These are phyloP conservation scores for Globisporangium barbulae DNA, from an alignment of 352 stramenopile species.

Conservation along the genomic window DNA sequence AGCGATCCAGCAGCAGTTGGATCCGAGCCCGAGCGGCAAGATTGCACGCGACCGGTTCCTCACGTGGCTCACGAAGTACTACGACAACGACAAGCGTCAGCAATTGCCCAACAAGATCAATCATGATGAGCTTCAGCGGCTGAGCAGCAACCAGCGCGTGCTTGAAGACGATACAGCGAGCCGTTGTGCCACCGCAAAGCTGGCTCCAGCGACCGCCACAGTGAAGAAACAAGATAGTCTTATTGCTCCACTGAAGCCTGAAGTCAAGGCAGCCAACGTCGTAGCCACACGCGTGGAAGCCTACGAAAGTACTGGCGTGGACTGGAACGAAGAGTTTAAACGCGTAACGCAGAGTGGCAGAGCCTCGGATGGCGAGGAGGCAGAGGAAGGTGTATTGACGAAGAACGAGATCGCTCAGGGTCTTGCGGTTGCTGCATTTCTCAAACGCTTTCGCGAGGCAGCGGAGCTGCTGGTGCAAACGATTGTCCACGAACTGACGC, in stretches of 20 bases:
- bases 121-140: background rate
- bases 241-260: background rate
- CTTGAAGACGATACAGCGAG: background rate
- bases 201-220: background rate
- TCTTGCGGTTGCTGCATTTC: constrained; percentile 24
- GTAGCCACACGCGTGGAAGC: background rate
- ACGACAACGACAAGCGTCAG: constrained; percentile 15
- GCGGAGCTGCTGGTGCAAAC: constrained; percentile 27
- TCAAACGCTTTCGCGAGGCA: constrained; percentile 36
- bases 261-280: background rate
- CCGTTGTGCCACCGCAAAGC: background rate
- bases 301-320: background rate
- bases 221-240: background rate
- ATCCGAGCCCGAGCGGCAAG: constrained; percentile 34
- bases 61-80: constrained; percentile 38
- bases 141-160: constrained; percentile 4
- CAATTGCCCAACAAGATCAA: constrained; percentile 24
- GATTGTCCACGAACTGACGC: constrained; percentile 35
- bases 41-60: constrained; percentile 42
- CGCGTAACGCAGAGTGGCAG: background rate
- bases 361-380: background rate
- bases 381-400: background rate
- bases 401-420: constrained; percentile 14
- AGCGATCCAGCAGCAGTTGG: constrained; percentile 54
- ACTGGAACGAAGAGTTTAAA: constrained; percentile 13